phyloP scores from a whole-genome alignment of 208 protist genomes.

The Strigomonas galati region DNA sequence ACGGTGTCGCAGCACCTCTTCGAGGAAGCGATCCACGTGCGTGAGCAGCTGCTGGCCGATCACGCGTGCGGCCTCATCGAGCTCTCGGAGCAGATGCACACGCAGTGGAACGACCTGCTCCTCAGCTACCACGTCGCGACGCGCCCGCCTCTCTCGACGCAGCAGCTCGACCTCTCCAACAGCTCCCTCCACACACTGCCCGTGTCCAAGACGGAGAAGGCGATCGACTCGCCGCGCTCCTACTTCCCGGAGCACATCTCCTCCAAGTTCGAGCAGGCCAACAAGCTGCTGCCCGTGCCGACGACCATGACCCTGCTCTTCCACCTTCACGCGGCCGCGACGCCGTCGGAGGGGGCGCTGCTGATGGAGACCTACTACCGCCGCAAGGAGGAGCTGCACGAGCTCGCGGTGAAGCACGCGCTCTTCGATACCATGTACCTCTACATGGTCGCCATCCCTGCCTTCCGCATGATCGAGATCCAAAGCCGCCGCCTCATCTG shows the following conservation, averaged over 20 bases:
- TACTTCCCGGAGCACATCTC: not conserved
- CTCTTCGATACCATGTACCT: slow-evolving; percentile 54
- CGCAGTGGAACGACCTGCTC: not conserved
- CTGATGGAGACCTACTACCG: slow-evolving; percentile 25
- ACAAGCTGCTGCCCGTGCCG: not conserved
- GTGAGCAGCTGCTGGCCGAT: not conserved
- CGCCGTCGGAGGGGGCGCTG: not conserved
- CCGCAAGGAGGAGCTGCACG: slow-evolving; percentile 28
- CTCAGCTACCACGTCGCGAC: not conserved
- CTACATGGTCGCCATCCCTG: slow-evolving; percentile 38
- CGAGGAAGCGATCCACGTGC: not conserved
- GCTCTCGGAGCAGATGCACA: not conserved
- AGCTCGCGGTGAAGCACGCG: slow-evolving; percentile 29
- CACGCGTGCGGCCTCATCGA: slow-evolving; percentile 2
- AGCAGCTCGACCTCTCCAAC: not conserved
- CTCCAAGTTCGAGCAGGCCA: not conserved
- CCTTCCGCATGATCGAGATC: slow-evolving; percentile 38
- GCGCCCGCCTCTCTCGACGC: not conserved
- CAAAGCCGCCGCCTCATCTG: slow-evolving; percentile 50
- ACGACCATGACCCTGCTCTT: slow-evolving; percentile 5
- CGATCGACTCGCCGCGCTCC: not conserved
- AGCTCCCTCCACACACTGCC: too few species aligned
- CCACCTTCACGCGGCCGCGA: slow-evolving; percentile 3
- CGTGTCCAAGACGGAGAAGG: not conserved
- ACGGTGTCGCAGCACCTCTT: not conserved